Evolutionary conservation across 208 protist species (phyloP), one percentile per base, ranked within the genome.

Genomic region (Leishmania braziliensis): DNA sequence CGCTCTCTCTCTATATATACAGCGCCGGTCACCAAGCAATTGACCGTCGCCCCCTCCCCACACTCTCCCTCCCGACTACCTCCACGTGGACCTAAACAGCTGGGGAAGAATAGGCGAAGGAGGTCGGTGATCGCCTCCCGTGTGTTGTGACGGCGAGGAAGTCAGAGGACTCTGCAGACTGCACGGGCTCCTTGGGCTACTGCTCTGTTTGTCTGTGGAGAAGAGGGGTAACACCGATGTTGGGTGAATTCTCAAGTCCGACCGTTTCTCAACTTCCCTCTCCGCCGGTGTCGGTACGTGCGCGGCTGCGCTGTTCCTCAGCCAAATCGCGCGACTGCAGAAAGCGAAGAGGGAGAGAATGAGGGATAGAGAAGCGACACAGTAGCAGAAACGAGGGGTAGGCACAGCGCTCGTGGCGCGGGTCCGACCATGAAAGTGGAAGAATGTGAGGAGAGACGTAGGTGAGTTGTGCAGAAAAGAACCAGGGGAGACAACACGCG

Each of bases 311-410:
- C 18, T 71, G 20, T 43, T 26, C 39, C 66, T 71, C 39, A n/a
- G 20, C 29, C 66, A 6, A 71, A n/a, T n/a, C 10, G 36, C 36
- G 39, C 20, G 39, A 43, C 29, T 56, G 43, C 43, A 50, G 51
- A 50, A 48, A 63, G n/a, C 39, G 4, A 26, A 36, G 58, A 74
- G 29, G 74, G 23, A 73, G 76, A 56, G 16, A 79, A 69, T 12
- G 50, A 62, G 74, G 69, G 56, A n/a, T 51, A 26, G 48, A 76
- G 16, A 54, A 16, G 43, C 60, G 66, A n/a, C 73, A 48, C n/a
- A 36, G 9, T 29, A 66, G n/a, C 43, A 70, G 58, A n/a, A 72
- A 20, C 23, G 43, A 39, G 39, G 5, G 39, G 53, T 51, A 14
- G 26, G 58, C 43, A 23, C 46, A 73, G 66, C 33, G 33, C 63